Conservation (phyloP, 208 protist species). For the Leishmania arabica region DNA sequence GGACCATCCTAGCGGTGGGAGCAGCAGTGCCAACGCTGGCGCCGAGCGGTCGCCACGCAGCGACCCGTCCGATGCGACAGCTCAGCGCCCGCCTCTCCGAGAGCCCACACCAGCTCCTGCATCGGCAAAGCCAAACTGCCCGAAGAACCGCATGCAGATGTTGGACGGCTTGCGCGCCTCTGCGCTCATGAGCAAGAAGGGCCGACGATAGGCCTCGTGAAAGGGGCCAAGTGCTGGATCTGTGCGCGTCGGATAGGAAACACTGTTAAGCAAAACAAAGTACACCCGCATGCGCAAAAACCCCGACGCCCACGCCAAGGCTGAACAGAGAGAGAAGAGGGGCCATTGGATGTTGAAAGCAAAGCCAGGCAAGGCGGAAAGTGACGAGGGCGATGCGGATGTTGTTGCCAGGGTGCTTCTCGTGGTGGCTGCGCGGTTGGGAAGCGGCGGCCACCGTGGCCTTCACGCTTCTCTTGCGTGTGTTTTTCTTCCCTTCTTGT, state of each 20-base stretch:
- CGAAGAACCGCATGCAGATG: constrained; percentile 54
- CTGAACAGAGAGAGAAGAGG: neutral
- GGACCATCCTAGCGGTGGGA: neutral
- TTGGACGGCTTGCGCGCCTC: constrained; percentile 45
- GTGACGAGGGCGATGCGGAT: neutral
- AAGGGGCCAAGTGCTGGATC: neutral
- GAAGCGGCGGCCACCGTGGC: neutral
- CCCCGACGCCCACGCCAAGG: neutral
- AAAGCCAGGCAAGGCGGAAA: neutral
- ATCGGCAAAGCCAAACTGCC: constrained; percentile 1
- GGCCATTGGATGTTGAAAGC: neutral
- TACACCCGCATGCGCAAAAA: neutral
- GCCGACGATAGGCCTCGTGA: constrained; percentile 5
- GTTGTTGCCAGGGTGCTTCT: neutral
- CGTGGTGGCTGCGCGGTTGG: neutral
- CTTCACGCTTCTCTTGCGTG: neutral
- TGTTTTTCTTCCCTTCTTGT: neutral
- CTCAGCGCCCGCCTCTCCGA: constrained; percentile 5
- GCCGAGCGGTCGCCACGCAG: neutral
- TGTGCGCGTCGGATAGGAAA: neutral
- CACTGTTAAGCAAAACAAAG: neutral
- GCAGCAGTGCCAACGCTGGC: neutral
- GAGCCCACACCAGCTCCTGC: neutral
- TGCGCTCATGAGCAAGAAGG: constrained; percentile 43
- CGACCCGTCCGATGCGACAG: neutral